Conservation (phyloP, 495 filamentous ascomycete species). For the Viridothelium virens region DNA sequence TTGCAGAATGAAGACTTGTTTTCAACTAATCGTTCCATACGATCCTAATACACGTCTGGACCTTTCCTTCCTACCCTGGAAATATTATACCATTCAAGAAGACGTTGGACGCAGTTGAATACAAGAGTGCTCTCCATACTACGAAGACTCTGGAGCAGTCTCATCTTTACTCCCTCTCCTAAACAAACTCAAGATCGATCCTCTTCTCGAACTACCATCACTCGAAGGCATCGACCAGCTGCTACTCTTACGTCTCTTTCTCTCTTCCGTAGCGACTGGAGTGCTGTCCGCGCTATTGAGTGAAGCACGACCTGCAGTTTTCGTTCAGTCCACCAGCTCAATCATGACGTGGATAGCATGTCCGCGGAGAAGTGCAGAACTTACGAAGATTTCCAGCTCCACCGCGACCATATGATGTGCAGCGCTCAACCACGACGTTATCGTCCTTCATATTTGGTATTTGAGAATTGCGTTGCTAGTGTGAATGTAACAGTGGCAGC, state of each 20-base stretch:
- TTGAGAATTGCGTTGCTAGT: background rate
- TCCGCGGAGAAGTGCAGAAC: background rate
- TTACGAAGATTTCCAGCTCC: slow-evolving; percentile 23
- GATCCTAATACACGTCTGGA: background rate
- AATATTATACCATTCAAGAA: too few species aligned
- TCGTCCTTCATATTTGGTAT: slow-evolving; percentile 1
- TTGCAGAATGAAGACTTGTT: background rate
- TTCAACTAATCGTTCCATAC: background rate
- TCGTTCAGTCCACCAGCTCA: background rate
- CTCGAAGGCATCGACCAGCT: slow-evolving; percentile 12
- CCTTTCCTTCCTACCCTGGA: too few species aligned
- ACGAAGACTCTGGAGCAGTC: background rate
- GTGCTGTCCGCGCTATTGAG: background rate
- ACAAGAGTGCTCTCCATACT: too few species aligned
- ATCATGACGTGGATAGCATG: background rate
- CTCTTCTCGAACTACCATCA: slow-evolving; percentile 7
- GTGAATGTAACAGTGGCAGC: background rate
- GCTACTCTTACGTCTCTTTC: slow-evolving; percentile 15
- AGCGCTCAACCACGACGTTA: slow-evolving; percentile 11
- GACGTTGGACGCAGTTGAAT: too few species aligned
- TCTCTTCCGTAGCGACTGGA: background rate
- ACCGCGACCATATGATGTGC: slow-evolving; percentile 19
- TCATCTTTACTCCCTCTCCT: slow-evolving; percentile 5
- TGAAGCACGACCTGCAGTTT: slow-evolving; percentile 16
- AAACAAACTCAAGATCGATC: slow-evolving; percentile 16